These are phyloP conservation scores for Daedaleopsis nitida DNA, from an alignment of 768 basidiomycete species.

Conservation along the genomic window DNA sequence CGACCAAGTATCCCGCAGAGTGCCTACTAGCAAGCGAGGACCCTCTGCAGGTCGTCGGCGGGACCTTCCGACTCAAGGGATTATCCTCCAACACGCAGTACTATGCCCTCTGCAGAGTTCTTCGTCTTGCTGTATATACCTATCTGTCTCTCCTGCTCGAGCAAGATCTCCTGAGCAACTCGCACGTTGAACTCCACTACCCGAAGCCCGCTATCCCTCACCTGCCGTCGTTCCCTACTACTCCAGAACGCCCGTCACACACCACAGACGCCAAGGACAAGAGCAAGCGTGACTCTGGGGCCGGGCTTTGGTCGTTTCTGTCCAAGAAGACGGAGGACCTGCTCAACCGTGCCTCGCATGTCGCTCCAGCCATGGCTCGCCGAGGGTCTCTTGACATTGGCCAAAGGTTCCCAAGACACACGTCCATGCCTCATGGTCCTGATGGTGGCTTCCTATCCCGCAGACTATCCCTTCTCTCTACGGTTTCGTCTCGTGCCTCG, in stretches of 20 bases:
- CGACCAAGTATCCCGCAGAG: slow-evolving; percentile 12
- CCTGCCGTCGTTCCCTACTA: slow-evolving; percentile 9
- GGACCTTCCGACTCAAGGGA: slow-evolving; percentile 59
- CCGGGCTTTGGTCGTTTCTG: slow-evolving; percentile 39
- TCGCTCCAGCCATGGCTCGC: slow-evolving; percentile 30
- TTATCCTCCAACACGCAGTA: slow-evolving; percentile 45
- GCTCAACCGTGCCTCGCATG: slow-evolving; percentile 29
- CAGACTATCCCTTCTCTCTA: slow-evolving; percentile 16
- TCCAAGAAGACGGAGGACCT: slow-evolving; percentile 39
- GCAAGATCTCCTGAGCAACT: slow-evolving; percentile 56
- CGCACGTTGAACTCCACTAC: slow-evolving; percentile 48
- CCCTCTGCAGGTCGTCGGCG: slow-evolving; percentile 53
- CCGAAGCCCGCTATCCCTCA: slow-evolving; percentile 33
- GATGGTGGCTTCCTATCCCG: slow-evolving; percentile 28
- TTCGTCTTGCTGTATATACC: slow-evolving; percentile 54
- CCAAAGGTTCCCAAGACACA: slow-evolving; percentile 17
- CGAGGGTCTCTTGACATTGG: slow-evolving; percentile 43
- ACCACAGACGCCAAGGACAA: slow-evolving; percentile 25
- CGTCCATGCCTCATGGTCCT: slow-evolving; percentile 27
- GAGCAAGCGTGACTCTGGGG: slow-evolving; percentile 24
- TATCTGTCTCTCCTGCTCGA: slow-evolving; percentile 64
- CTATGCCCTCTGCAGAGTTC: slow-evolving; percentile 44
- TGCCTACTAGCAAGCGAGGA: slow-evolving; percentile 20
- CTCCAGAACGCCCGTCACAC: slow-evolving; percentile 15
- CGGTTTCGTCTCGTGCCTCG: slow-evolving; percentile 11